A percentile compares a stretch with the other conserved stretches of the same genome.
Evolutionary conservation across 805 yeast genomes (phyloP).

Genomic region (Blastobotrys attinorum): DNA sequence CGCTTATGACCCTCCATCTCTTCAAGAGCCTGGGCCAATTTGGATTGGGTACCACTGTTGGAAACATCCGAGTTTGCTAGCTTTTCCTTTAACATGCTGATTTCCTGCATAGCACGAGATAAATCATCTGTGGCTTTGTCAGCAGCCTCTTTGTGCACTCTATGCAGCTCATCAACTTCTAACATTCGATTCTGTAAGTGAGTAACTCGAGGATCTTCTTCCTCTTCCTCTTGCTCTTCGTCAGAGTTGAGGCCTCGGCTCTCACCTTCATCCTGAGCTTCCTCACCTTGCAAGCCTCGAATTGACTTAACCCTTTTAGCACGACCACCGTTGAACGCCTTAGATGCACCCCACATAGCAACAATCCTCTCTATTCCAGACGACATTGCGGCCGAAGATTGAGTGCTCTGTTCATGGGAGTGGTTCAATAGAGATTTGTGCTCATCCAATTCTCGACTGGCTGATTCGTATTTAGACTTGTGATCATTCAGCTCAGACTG

Average conservation of each 20-base stretch:
- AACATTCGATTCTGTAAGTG: conserved; percentile 7
- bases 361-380: conserved; percentile 18
- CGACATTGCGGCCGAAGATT: conserved; percentile 17
- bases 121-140: conserved; percentile 23
- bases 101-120: conserved; percentile 11
- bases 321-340: background rate
- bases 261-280: background rate
- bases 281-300: background rate
- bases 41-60: conserved; percentile 6
- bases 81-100: conserved; percentile 17
- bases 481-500: conserved; percentile 14
- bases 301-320: no score
- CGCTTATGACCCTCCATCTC: conserved; percentile 17
- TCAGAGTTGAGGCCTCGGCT: conserved; percentile 1
- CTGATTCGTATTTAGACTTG: conserved; percentile 11
- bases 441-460: conserved; percentile 17
- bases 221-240: conserved; percentile 4
- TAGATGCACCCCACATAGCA: conserved; percentile 19
- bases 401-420: conserved; percentile 15
- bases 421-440: conserved; percentile 12
- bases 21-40: conserved; percentile 4
- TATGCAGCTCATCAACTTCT: conserved; percentile 12
- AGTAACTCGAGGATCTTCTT: conserved; percentile 6
- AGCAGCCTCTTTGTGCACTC: conserved; percentile 24
- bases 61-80: conserved; percentile 12